These are phyloP conservation scores for Leucocoprinus leucothites DNA, from an alignment of 768 basidiomycete genomes.

Conservation along the genomic window DNA sequence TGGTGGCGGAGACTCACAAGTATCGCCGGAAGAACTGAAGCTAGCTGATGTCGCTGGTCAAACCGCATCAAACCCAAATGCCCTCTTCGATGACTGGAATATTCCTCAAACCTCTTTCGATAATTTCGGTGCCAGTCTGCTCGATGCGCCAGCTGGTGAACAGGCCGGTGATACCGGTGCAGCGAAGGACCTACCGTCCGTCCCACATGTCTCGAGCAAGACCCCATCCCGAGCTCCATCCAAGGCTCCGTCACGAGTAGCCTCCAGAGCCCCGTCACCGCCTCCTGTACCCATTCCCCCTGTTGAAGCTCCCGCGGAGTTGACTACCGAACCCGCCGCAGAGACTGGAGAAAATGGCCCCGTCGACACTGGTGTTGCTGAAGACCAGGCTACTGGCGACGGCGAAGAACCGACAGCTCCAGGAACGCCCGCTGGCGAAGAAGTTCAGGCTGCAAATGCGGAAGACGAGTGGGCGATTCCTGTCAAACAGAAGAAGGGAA, in stretches of 20 bases:
- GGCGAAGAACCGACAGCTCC: background rate
- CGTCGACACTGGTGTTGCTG: background rate
- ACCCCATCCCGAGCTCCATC: background rate
- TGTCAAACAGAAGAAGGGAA: constrained; percentile 21
- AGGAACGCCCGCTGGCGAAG: background rate
- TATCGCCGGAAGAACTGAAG: background rate
- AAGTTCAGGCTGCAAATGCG: background rate
- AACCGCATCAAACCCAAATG: background rate
- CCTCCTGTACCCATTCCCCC: background rate
- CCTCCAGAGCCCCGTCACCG: background rate
- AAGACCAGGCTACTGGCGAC: background rate
- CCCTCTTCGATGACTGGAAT: background rate
- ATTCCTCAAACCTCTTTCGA: background rate
- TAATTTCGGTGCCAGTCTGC: background rate
- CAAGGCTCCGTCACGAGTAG: background rate
- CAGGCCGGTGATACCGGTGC: background rate
- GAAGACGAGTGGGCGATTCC: constrained; percentile 14
- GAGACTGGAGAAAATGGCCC: background rate
- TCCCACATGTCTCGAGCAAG: background rate
- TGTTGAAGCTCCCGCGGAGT: background rate
- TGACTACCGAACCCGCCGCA: background rate
- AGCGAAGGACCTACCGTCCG: background rate
- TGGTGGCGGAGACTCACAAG: background rate
- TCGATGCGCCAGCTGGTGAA: background rate
- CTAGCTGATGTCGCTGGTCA: background rate